Base-by-base conservation (phyloP, 2,329 filamentous ascomycete species). In the Nigrospora oryzae region DNA sequence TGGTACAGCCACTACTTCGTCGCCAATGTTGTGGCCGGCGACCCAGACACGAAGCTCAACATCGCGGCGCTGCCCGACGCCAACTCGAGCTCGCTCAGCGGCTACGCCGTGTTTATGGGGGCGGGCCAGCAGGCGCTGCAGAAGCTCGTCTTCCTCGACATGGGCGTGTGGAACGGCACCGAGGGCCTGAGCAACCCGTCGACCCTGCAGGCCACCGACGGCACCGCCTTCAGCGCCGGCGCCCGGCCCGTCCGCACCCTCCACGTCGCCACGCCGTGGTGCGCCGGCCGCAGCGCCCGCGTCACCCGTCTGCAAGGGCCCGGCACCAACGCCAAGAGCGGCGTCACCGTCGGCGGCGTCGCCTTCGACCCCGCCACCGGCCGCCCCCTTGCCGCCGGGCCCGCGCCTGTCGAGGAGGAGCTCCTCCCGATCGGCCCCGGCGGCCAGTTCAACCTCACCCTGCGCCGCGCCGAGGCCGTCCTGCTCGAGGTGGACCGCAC, bases 91-190 rank as follows among this genome's bases (percentile, higher is more conserved):
- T 45, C 52, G 36, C 39, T 64, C 40, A 62, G 60, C 46, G 62
- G 62, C 11, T 64, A 59, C 44, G 60, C 58, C 5, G 49, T 64
- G 17, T 63, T 60, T 44, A 34, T 43, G 5, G 52, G 49, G 14
- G 40, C 10, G 11, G 23, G 14, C 28, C n/a, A 35, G 13, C 23
- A 38, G 36, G 15, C 31, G 12, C 53, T 63, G 15, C 46, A 46
- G 42, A 63, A 63, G 45, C 53, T 64, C 12, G 61, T 63, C 6
- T 55, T 64, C 46, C 52, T 64, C 19, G 61, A 64, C 42, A 58
- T 63, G 60, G 62, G 61, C 42, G 56, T 64, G 5, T 64, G 60
- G 59, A 64, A 64, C 46, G 61, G 61, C 42, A 63, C 62, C 13
- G 45, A 52, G 44, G 62, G 61, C 1, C 56, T 64, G 23, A 44